phyloP scores from a whole-genome alignment of 2,329 filamentous ascomycete genomes.

The Ilyonectria destructans region DNA sequence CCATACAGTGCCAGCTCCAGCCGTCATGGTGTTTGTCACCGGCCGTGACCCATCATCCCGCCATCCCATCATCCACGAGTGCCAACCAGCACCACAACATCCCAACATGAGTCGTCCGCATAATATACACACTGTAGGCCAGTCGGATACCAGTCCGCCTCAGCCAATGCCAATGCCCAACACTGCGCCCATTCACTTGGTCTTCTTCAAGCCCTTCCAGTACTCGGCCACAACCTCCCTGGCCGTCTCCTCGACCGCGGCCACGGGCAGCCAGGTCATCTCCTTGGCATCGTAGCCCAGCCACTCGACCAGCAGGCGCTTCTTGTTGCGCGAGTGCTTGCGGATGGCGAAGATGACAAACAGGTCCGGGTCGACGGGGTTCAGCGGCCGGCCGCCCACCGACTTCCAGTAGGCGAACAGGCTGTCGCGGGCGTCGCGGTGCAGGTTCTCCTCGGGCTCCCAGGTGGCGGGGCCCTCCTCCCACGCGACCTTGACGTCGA shows the following conservation, averaged over 20 bases:
- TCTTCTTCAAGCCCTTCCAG: conserved; percentile 39
- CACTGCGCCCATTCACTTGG: conserved; percentile 6
- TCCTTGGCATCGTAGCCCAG: conserved; percentile 52
- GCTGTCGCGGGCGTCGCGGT: conserved; percentile 51
- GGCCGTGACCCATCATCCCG: background rate
- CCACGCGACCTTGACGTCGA: conserved; percentile 55
- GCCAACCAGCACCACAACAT: conserved; percentile 1
- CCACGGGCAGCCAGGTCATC: conserved; percentile 51
- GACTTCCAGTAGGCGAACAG: conserved; percentile 55
- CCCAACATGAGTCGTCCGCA: background rate
- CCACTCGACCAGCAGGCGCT: conserved; percentile 56
- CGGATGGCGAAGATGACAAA: conserved; percentile 55
- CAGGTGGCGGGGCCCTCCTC: conserved; percentile 51
- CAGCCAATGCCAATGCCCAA: background rate
- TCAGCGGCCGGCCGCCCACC: conserved; percentile 52
- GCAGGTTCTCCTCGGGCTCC: conserved; percentile 54
- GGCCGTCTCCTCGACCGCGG: conserved; percentile 48
- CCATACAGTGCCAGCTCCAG: conserved; percentile 3
- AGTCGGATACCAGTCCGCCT: conserved; percentile 1
- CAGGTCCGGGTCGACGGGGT: conserved; percentile 50
- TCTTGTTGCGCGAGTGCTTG: conserved; percentile 50
- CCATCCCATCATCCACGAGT: conserved; percentile 4
- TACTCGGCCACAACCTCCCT: conserved; percentile 50
- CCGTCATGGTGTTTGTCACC: background rate
- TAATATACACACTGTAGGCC: background rate